These are phyloP conservation scores for Aspergillus chevalieri DNA, from an alignment of 2,329 filamentous ascomycete species.

Conservation along the genomic window DNA sequence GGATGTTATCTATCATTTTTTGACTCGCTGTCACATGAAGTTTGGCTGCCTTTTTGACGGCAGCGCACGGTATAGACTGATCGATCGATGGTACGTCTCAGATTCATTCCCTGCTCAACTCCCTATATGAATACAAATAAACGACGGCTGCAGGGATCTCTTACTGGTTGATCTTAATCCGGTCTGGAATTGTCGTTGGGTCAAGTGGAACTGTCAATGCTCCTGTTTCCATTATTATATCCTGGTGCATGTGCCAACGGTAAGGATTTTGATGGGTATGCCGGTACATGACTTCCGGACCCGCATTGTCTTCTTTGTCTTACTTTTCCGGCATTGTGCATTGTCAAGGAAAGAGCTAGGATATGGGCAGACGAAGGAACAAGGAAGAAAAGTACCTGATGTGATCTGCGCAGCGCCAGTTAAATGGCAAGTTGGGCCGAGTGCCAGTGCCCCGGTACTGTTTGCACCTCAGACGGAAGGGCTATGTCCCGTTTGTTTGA, in stretches of 20 bases:
- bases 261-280: not conserved
- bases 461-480: not conserved
- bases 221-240: no score
- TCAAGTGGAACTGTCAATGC: not conserved
- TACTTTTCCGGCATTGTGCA: not conserved
- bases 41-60: not conserved
- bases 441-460: not conserved
- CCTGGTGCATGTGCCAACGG: no score
- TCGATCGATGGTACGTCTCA: not conserved
- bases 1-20: not conserved
- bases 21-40: not conserved
- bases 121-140: not conserved
- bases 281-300: not conserved
- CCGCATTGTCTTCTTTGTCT: not conserved
- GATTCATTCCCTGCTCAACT: not conserved
- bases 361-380: not conserved
- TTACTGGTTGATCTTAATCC: not conserved
- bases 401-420: not conserved
- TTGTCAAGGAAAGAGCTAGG: no score
- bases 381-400: not conserved
- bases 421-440: not conserved
- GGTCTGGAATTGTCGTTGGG: not conserved
- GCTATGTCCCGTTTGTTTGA: not conserved
- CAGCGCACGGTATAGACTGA: not conserved
- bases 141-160: not conserved